A percentile compares a stretch with the other conserved stretches of the same genome.
Evolutionary conservation across 2,329 filamentous ascomycete species (phyloP).

Genomic region (Fusarium albosuccineum): DNA sequence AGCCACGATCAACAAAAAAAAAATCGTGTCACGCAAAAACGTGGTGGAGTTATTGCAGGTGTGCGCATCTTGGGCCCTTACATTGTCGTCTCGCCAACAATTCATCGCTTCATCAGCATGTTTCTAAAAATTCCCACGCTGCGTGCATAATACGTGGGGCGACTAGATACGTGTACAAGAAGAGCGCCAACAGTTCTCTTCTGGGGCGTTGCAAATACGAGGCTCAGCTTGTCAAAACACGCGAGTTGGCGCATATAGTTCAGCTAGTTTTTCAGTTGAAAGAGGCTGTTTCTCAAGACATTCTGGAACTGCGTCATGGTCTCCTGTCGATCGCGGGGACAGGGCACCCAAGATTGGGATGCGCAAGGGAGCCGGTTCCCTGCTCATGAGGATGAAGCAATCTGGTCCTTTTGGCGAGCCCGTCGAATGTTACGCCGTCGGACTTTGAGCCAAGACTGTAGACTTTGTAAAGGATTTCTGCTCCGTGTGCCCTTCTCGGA

Average conservation of each 20-base stretch:
- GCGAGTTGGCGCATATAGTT: slow-evolving; percentile 22
- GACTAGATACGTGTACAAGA: slow-evolving; percentile 31
- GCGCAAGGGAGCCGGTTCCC: slow-evolving; percentile 8
- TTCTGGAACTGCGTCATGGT: slow-evolving; percentile 2
- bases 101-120: too few relatives aligned
- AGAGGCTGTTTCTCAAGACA: not conserved
- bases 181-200: slow-evolving; percentile 6
- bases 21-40: too few relatives aligned
- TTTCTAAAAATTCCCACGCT: too few relatives aligned
- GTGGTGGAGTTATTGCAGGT: too few relatives aligned
- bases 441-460: too few relatives aligned
- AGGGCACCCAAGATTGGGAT: slow-evolving; percentile 24
- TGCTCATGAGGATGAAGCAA: not conserved
- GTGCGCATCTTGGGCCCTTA: too few relatives aligned
- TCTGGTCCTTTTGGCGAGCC: not conserved
- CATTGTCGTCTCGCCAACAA: too few relatives aligned
- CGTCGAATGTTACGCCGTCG: not conserved
- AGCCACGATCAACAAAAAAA: too few relatives aligned
- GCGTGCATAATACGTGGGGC: not conserved
- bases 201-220: slow-evolving; percentile 29
- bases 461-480: too few relatives aligned
- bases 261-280: not conserved
- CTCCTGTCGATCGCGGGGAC: slow-evolving; percentile 36
- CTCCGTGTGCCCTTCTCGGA: not conserved
- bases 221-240: slow-evolving; percentile 35